Percentiles rank a stretch among this genome's conserved stretches.
Evolutionary conservation across 2,329 filamentous ascomycete genomes (phyloP).

Genomic region (Fonsecaea monophora): DNA sequence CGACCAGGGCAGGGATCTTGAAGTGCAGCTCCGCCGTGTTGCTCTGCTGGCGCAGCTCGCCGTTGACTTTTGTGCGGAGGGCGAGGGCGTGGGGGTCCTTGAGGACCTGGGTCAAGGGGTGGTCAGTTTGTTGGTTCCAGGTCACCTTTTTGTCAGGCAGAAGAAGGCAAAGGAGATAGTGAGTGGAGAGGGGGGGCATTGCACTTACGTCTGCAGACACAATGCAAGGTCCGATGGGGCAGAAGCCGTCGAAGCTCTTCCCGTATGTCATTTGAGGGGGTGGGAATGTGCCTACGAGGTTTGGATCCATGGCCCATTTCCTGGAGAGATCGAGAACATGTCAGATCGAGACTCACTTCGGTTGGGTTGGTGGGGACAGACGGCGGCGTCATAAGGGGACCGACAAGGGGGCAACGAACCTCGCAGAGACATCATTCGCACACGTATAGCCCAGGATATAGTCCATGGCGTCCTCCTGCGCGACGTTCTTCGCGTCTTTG

Average conservation of each 20-base stretch:
- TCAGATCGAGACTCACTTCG: background rate
- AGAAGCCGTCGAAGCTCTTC: slow-evolving; percentile 50
- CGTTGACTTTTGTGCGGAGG: slow-evolving; percentile 12
- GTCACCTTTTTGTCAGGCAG: background rate
- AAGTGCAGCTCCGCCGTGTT: slow-evolving; percentile 13
- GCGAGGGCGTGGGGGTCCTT: slow-evolving; percentile 7
- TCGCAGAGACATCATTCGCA: slow-evolving; percentile 47
- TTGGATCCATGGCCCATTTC: slow-evolving; percentile 18
- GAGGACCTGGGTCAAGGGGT: background rate
- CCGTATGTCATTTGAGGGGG: slow-evolving; percentile 39
- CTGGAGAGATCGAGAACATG: background rate
- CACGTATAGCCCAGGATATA: slow-evolving; percentile 51
- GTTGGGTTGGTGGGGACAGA: background rate
- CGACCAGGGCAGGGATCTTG: slow-evolving; percentile 10
- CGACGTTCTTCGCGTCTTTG: slow-evolving; percentile 47
- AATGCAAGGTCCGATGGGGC: slow-evolving; percentile 47
- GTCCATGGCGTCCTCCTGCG: slow-evolving; percentile 45
- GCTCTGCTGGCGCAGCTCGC: slow-evolving; percentile 14
- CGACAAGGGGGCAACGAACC: background rate
- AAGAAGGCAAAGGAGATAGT: too few species aligned
- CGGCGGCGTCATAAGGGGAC: background rate
- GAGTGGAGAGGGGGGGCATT: background rate
- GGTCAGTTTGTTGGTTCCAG: background rate
- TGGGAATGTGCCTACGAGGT: slow-evolving; percentile 13
- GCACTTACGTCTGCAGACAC: slow-evolving; percentile 39